Evolutionary conservation across 345 rosid genomes (phyloP).

Genomic region (Eutrema japonicum): DNA sequence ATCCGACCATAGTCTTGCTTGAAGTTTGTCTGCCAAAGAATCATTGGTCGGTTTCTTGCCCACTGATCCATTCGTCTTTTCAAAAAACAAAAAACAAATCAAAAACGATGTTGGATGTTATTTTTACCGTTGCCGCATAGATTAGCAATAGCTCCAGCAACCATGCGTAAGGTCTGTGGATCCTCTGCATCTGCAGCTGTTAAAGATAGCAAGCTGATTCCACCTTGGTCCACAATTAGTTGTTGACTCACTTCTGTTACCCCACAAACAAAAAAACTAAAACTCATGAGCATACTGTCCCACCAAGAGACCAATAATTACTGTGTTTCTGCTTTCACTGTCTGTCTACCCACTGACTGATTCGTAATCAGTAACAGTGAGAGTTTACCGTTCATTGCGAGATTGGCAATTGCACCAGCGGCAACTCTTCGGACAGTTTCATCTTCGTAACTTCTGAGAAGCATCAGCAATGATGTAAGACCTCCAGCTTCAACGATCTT

Average conservation of each 20-base stretch:
- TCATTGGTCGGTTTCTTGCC: neutral
- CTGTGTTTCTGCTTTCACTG: constrained; percentile 21
- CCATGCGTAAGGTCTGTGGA: constrained; percentile 96
- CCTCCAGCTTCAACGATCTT: constrained; percentile 99
- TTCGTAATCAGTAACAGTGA: neutral
- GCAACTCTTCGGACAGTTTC: constrained; percentile 96
- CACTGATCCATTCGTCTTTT: neutral
- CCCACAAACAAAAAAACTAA: constrained; percentile 29
- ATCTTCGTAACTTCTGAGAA: constrained; percentile 86
- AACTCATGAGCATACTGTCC: constrained; percentile 31
- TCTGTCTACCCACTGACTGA: neutral
- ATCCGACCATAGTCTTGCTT: constrained; percentile 79
- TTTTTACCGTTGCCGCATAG: constrained; percentile 93
- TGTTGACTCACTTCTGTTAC: constrained; percentile 91
- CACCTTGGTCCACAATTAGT: constrained; percentile 94
- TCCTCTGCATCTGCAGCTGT: constrained; percentile 94
- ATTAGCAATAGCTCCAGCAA: constrained; percentile 98
- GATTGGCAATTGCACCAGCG: constrained; percentile 98
- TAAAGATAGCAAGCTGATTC: constrained; percentile 73
- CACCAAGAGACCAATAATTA: constrained; percentile 10
- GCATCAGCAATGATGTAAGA: constrained; percentile 83
- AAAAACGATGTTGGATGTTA: constrained; percentile 12
- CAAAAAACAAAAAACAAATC: neutral
- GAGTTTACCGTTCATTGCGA: constrained; percentile 92
- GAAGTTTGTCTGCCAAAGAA: constrained; percentile 75